Conservation (phyloP, 176 grass and related monocot species). For the Rhipidocladum racemiflorum region DNA sequence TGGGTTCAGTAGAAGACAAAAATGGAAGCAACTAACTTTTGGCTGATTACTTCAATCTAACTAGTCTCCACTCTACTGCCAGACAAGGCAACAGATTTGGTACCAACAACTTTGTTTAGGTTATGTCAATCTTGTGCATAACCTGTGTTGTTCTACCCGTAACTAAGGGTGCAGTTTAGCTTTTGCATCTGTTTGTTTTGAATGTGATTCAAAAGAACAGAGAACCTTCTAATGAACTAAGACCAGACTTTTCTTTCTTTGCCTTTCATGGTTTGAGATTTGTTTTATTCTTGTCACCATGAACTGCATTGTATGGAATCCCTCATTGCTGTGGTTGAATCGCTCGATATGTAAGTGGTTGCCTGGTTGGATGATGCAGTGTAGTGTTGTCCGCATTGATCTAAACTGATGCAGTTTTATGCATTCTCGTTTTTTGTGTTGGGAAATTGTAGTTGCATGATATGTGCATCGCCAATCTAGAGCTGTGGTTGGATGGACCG, state of each 20-base stretch:
- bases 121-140: slow-evolving; percentile 29
- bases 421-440: neutral
- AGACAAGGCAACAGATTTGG: slow-evolving; percentile 36
- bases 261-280: slow-evolving; percentile 21
- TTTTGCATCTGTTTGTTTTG: slow-evolving; percentile 36
- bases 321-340: slow-evolving; percentile 7
- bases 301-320: slow-evolving; percentile 42
- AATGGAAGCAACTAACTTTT: slow-evolving; percentile 47
- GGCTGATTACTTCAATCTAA: slow-evolving; percentile 43
- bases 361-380: slow-evolving; percentile 33
- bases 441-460: slow-evolving; percentile 14
- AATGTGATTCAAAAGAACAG: slow-evolving; percentile 38
- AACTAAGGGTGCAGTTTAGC: slow-evolving; percentile 10
- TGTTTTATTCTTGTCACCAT: slow-evolving; percentile 29
- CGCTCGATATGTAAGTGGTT: neutral
- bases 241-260: slow-evolving; percentile 22
- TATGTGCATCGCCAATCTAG: neutral
- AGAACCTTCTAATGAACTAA: slow-evolving; percentile 42
- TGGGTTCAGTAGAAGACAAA: slow-evolving; percentile 58
- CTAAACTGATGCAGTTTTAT: slow-evolving; percentile 9
- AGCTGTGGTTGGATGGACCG: slow-evolving; percentile 26
- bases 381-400: neutral
- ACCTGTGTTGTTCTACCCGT: slow-evolving; percentile 29
- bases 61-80: slow-evolving; percentile 39
- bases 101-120: slow-evolving; percentile 36